A percentile compares a stretch with the other conserved stretches of the same genome.
Evolutionary conservation across 768 basidiomycete genomes (phyloP).

Genomic region (Cystofilobasidium capitatum): DNA sequence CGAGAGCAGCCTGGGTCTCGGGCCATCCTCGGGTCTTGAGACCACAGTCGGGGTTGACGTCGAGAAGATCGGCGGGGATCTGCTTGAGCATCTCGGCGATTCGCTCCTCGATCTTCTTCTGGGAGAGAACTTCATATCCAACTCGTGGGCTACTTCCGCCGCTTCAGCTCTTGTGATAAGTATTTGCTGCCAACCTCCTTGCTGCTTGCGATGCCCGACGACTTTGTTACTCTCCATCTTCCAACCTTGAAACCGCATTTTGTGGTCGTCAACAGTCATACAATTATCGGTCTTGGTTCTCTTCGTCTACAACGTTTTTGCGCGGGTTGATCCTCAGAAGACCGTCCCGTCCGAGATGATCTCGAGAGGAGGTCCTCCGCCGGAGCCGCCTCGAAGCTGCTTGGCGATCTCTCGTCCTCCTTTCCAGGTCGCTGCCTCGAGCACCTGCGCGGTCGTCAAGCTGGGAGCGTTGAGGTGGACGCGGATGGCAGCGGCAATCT

Average conservation of each 20-base stretch:
- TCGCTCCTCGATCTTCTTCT: slow-evolving; percentile 89
- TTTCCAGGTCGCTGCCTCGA: slow-evolving; percentile 96
- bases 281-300: no score
- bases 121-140: slow-evolving; percentile 82
- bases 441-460: slow-evolving; percentile 71
- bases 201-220: no score
- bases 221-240: no score
- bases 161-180: no score
- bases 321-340: slow-evolving; percentile 46
- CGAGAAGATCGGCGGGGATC: slow-evolving; percentile 69
- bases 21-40: slow-evolving; percentile 98
- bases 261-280: no score
- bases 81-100: slow-evolving; percentile 65
- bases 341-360: slow-evolving; percentile 78
- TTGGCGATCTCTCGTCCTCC: slow-evolving; percentile 88
- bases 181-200: no score
- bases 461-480: slow-evolving; percentile 48
- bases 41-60: slow-evolving; percentile 96
- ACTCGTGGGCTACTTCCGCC: no score
- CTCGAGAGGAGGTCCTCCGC: slow-evolving; percentile 71
- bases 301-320: no score
- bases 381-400: slow-evolving; percentile 54
- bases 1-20: slow-evolving; percentile 67
- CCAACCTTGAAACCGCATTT: no score
- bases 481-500: slow-evolving; percentile 63